A percentile compares a stretch with the other conserved stretches of the same genome.
These are phyloP conservation scores for Cystofilobasidium ferigula DNA, from an alignment of 768 basidiomycete species.

Conservation along the genomic window DNA sequence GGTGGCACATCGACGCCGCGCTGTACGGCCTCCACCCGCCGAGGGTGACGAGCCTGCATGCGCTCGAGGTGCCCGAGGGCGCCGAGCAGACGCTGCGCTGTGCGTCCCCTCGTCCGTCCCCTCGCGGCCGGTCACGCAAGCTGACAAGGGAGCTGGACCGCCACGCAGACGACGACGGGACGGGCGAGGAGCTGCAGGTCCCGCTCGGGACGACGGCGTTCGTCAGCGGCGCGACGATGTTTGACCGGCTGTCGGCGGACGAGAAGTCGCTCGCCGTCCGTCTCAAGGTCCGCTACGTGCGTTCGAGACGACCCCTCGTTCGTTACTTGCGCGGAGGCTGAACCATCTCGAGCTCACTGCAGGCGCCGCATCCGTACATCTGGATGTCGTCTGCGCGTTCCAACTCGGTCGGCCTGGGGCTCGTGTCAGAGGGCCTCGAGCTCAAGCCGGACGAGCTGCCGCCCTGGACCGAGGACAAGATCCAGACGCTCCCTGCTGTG, in stretches of 20 bases:
- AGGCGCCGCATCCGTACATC: slow-evolving; percentile 66
- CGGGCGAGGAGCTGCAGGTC: slow-evolving; percentile 67
- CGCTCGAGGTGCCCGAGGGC: slow-evolving; percentile 60
- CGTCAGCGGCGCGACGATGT: slow-evolving; percentile 64
- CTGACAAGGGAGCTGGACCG: no score
- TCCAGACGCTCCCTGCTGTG: slow-evolving; percentile 61
- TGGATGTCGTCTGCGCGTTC: slow-evolving; percentile 77
- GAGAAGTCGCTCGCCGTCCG: slow-evolving; percentile 73
- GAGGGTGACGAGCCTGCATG: slow-evolving; percentile 74
- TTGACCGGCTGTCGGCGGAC: slow-evolving; percentile 58
- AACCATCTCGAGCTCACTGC: background rate
- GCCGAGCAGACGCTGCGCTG: slow-evolving; percentile 43
- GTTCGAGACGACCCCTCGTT: background rate
- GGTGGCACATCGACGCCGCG: slow-evolving; percentile 63
- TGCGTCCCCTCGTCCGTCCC: background rate
- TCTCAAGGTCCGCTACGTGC: slow-evolving; percentile 58
- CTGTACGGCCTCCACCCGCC: slow-evolving; percentile 44
- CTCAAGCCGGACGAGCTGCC: slow-evolving; percentile 57
- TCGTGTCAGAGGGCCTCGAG: slow-evolving; percentile 68
- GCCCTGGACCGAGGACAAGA: slow-evolving; percentile 63
- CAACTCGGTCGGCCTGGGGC: slow-evolving; percentile 66
- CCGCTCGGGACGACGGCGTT: slow-evolving; percentile 79
- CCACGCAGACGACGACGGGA: slow-evolving; percentile 72
- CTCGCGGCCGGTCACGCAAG: background rate
- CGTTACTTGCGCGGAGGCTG: no score